These are phyloP conservation scores for Candida wancherniae DNA, from an alignment of 805 yeast genomes.

Conservation along the genomic window DNA sequence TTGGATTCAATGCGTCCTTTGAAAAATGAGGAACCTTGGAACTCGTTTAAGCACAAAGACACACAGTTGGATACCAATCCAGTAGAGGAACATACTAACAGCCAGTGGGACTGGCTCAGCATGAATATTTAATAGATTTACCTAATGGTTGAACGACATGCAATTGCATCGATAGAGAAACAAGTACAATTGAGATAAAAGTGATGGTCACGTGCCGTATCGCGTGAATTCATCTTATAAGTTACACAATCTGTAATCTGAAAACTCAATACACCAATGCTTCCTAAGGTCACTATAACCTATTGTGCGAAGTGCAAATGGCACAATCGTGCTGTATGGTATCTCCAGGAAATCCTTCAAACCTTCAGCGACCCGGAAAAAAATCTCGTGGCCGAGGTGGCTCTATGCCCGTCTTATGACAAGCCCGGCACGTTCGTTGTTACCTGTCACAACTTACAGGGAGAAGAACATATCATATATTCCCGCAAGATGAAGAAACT, in stretches of 20 bases:
- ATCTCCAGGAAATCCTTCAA: conserved; percentile 75
- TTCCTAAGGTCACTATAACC: conserved; percentile 60
- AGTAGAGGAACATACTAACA: conserved; percentile 15
- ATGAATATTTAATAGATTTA: conserved; percentile 31
- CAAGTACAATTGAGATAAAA: too few relatives aligned
- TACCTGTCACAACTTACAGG: conserved; percentile 5
- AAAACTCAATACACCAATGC: conserved; percentile 6
- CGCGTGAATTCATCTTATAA: too few relatives aligned
- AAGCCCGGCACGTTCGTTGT: conserved; percentile 21
- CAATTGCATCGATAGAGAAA: background rate
- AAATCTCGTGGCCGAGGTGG: conserved; percentile 36
- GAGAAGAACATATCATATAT: conserved; percentile 38
- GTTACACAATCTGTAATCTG: too few relatives aligned
- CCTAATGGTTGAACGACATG: background rate
- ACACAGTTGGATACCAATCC: too few relatives aligned
- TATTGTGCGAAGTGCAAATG: conserved; percentile 85
- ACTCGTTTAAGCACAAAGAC: conserved; percentile 14
- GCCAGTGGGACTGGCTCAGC: conserved; percentile 45
- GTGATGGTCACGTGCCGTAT: too few relatives aligned
- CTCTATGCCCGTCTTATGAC: conserved; percentile 22
- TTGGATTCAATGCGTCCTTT: too few relatives aligned
- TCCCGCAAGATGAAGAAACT: conserved; percentile 46
- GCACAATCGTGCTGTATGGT: conserved; percentile 88
- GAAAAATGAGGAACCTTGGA: too few relatives aligned
- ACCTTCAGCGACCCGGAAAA: conserved; percentile 55